phyloP scores from a whole-genome alignment of 495 filamentous ascomycete species.

The Podospora appendiculata region DNA sequence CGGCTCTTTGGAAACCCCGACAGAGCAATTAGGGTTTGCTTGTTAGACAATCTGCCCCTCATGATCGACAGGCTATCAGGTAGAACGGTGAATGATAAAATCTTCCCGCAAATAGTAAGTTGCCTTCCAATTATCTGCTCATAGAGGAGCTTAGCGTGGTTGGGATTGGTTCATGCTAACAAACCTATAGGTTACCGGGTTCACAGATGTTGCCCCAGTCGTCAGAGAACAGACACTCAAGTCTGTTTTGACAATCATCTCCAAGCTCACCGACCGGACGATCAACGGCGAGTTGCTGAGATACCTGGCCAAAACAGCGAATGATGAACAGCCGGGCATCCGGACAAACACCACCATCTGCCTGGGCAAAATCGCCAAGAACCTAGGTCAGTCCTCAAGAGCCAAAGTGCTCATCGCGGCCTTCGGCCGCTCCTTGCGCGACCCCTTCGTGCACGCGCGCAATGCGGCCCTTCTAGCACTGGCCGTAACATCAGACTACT shows the following conservation, averaged over 20 bases:
- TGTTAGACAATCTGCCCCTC: slow-evolving; percentile 77
- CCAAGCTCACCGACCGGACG: slow-evolving; percentile 83
- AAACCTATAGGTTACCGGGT: slow-evolving; percentile 61
- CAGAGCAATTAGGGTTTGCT: slow-evolving; percentile 81
- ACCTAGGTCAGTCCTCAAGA: slow-evolving; percentile 68
- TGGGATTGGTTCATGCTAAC: neutral
- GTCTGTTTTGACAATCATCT: slow-evolving; percentile 74
- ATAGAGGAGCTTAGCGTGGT: neutral
- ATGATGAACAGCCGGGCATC: slow-evolving; percentile 96
- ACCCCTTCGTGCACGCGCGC: slow-evolving; percentile 89
- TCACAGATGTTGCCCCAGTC: slow-evolving; percentile 82
- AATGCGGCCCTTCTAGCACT: slow-evolving; percentile 84
- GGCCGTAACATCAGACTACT: slow-evolving; percentile 74
- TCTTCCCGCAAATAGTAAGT: slow-evolving; percentile 84
- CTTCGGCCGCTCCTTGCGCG: slow-evolving; percentile 78
- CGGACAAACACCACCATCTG: slow-evolving; percentile 98
- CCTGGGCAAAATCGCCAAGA: slow-evolving; percentile 87
- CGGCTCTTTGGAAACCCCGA: slow-evolving; percentile 87
- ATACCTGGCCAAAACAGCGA: slow-evolving; percentile 90
- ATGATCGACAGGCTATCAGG: slow-evolving; percentile 91
- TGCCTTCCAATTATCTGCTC: neutral
- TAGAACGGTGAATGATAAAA: slow-evolving; percentile 90
- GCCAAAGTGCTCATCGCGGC: slow-evolving; percentile 89
- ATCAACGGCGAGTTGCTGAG: slow-evolving; percentile 90
- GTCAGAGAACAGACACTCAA: slow-evolving; percentile 95